phyloP scores from a whole-genome alignment of 768 basidiomycete species.

The Psilocybe cyanescens region DNA sequence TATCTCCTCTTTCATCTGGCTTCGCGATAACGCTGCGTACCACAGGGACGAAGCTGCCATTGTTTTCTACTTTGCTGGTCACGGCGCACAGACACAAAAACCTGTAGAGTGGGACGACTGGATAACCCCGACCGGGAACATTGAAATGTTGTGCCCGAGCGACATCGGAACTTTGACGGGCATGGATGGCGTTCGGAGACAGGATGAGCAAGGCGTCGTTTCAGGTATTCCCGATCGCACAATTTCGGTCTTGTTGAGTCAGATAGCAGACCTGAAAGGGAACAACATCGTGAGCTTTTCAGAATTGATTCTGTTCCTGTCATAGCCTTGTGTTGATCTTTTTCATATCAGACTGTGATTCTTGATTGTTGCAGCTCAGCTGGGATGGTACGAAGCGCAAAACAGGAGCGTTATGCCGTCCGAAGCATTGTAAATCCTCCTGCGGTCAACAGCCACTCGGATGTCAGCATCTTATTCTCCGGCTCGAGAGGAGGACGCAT shows the following conservation, averaged over 20 bases:
- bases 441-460: constrained; percentile 25
- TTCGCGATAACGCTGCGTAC: constrained; percentile 25
- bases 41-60: constrained; percentile 33
- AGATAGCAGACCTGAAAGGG: constrained; percentile 40
- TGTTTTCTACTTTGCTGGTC: constrained; percentile 48
- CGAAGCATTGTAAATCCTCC: constrained; percentile 33
- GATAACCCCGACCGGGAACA: constrained; percentile 29
- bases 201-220: constrained; percentile 16
- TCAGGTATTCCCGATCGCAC: constrained; percentile 48
- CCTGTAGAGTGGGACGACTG: constrained; percentile 33
- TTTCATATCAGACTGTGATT: constrained; percentile 38
- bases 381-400: constrained; percentile 22
- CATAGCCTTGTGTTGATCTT: background rate
- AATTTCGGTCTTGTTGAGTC: constrained; percentile 37
- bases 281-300: constrained; percentile 43
- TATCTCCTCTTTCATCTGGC: constrained; percentile 28
- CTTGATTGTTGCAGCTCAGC: constrained; percentile 51
- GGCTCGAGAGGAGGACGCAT: constrained; percentile 18
- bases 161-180: constrained; percentile 27
- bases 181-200: background rate
- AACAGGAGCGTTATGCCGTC: constrained; percentile 16
- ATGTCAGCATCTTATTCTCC: constrained; percentile 25
- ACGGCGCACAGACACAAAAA: constrained; percentile 35
- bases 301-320: too few relatives aligned
- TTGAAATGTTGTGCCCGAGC: constrained; percentile 38